A percentile compares a stretch with the other conserved stretches of the same genome.
Conservation (phyloP, 306 rosid species). For the Astragalus glycyphyllos region DNA sequence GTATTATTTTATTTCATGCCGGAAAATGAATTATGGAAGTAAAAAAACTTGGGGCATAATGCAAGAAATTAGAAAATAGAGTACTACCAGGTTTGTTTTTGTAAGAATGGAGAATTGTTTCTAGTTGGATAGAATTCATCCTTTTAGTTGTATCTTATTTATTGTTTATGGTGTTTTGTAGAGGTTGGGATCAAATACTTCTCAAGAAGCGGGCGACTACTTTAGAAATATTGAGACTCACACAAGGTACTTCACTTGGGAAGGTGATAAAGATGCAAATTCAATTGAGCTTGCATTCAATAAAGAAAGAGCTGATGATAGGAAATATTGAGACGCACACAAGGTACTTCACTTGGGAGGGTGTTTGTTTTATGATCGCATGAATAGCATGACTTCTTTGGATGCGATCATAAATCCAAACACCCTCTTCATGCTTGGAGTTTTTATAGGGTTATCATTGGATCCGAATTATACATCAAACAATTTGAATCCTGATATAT, state of each 20-base stretch:
- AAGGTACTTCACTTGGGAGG: no score
- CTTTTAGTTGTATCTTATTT: conserved; percentile 16
- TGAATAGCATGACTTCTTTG: no score
- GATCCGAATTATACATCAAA: no score
- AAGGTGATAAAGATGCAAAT: conserved; percentile 73
- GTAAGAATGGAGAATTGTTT: conserved; percentile 9
- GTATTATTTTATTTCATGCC: conserved; percentile 92
- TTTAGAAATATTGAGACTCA: conserved; percentile 70
- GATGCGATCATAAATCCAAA: no score
- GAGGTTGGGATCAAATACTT: conserved; percentile 98
- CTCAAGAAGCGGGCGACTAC: conserved; percentile 90
- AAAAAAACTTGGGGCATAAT: conserved; percentile 66
- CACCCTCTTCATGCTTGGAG: no score
- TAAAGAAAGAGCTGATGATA: conserved; percentile 89
- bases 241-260: conserved; percentile 86
- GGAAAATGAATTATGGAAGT: conserved; percentile 81
- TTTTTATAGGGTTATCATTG: no score
- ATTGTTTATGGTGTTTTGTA: conserved; percentile 29
- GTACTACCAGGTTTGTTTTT: conserved; percentile 84
- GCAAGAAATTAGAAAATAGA: conserved; percentile 86
- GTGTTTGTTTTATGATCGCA: no score
- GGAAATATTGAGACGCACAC: no score
- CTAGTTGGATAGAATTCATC: neutral
- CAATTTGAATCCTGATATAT: no score
- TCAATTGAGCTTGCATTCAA: conserved; percentile 97